phyloP scores from a whole-genome alignment of 2,329 filamentous ascomycete genomes.

The Aspergillus neoniger region DNA sequence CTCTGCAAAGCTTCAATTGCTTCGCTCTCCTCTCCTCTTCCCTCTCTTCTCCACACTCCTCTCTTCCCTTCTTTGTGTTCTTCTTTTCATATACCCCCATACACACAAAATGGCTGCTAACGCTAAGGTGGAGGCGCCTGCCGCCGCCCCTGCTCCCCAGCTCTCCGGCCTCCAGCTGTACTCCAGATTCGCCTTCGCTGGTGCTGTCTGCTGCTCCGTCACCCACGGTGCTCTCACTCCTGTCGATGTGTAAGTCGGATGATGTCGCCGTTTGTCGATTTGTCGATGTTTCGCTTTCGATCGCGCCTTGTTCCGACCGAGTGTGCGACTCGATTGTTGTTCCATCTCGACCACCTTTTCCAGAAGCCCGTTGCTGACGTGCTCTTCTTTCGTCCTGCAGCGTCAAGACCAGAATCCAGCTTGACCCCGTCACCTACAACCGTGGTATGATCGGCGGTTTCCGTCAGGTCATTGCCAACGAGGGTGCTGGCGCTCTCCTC shows the following conservation, averaged over 20 bases:
- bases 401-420: slow-evolving; percentile 95
- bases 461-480: slow-evolving; percentile 78
- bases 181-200: slow-evolving; percentile 94
- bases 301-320: slow-evolving; percentile 20
- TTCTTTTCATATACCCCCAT: slow-evolving; percentile 18
- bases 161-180: slow-evolving; percentile 73
- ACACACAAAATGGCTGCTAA: slow-evolving; percentile 47
- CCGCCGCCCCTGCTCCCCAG: slow-evolving; percentile 37
- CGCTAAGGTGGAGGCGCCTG: slow-evolving; percentile 47
- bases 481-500: slow-evolving; percentile 82
- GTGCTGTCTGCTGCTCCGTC: slow-evolving; percentile 96
- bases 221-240: slow-evolving; percentile 97
- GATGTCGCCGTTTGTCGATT: slow-evolving; percentile 27
- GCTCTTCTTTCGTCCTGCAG: slow-evolving; percentile 50
- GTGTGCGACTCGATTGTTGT: slow-evolving; percentile 10
- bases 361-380: slow-evolving; percentile 16
- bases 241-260: slow-evolving; percentile 91
- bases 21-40: slow-evolving; percentile 16
- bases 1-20: slow-evolving; percentile 24
- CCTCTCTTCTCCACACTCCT: slow-evolving; percentile 18
- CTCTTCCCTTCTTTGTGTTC: slow-evolving; percentile 15
- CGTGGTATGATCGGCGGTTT: slow-evolving; percentile 82
- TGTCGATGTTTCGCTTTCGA: neutral
- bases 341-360: neutral
- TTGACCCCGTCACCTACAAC: slow-evolving; percentile 88